phyloP scores from a whole-genome alignment of 768 basidiomycete species.

The Amanita polypyramis region DNA sequence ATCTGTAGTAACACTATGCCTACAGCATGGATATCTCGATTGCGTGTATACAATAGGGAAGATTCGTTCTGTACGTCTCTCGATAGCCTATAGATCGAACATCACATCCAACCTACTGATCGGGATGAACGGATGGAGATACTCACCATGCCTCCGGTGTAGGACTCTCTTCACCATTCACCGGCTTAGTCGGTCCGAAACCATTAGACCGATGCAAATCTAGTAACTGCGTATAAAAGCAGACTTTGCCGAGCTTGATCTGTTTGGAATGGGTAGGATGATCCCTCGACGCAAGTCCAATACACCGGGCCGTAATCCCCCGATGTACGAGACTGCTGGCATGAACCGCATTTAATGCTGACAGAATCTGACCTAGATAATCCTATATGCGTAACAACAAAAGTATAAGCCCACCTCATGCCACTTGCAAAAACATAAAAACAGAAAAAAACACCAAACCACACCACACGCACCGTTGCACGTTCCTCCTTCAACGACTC shows the following conservation, averaged over 20 bases:
- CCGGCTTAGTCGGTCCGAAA: constrained; percentile 35
- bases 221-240: constrained; percentile 59
- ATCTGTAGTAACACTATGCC: constrained; percentile 80
- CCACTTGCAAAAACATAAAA: no score
- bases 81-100: constrained; percentile 44
- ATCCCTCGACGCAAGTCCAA: constrained; percentile 49
- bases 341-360: constrained; percentile 60
- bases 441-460: not conserved
- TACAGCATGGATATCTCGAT: constrained; percentile 74
- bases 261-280: constrained; percentile 40
- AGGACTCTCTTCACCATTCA: constrained; percentile 22
- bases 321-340: constrained; percentile 59
- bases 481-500: constrained; percentile 65
- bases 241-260: constrained; percentile 66
- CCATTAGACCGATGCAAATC: constrained; percentile 83
- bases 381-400: no score
- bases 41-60: constrained; percentile 59
- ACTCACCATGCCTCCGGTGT: constrained; percentile 37
- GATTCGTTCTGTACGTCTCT: constrained; percentile 74
- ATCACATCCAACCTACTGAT: not conserved
- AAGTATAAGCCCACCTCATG: no score
- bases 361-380: constrained; percentile 64
- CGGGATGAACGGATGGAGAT: not conserved
- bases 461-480: constrained; percentile 45
- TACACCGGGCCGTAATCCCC: constrained; percentile 46